A percentile compares a stretch with the other conserved stretches of the same genome.
phyloP scores from a whole-genome alignment of 176 grass and related monocot species.

The Cenchrus americanus region DNA sequence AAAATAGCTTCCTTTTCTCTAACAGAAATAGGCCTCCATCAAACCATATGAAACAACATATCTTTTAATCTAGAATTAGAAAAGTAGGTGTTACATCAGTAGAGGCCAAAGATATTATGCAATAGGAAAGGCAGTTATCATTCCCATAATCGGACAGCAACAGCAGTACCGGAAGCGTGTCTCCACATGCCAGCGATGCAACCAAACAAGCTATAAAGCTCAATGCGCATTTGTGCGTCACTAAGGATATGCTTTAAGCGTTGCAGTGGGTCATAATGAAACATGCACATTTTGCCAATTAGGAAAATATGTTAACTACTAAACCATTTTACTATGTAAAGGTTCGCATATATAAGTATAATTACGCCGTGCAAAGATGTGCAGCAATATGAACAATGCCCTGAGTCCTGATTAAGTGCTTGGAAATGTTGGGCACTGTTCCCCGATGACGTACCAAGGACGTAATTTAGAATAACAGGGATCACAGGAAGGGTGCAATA shows the following conservation, averaged over 20 bases:
- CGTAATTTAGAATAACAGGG: not conserved
- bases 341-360: not conserved
- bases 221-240: not conserved
- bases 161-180: not conserved
- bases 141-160: slow-evolving; percentile 4
- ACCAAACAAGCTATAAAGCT: slow-evolving; percentile 6
- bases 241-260: slow-evolving; percentile 19
- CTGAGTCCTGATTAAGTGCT: not conserved
- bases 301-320: not conserved
- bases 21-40: slow-evolving; percentile 16
- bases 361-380: not conserved
- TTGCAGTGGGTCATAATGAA: not conserved
- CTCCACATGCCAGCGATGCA: not conserved
- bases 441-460: not conserved
- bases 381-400: not conserved
- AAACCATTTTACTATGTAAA: slow-evolving; percentile 16
- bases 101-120: not conserved
- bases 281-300: slow-evolving; percentile 14
- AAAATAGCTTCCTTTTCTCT: not conserved
- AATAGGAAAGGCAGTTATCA: not conserved
- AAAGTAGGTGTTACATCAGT: not conserved
- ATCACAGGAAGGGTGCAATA: not conserved
- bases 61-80: not conserved
- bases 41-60: not conserved
- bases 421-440: not conserved